phyloP scores from a whole-genome alignment of 192 early-diverging fungal species.

The Coemansia guatemalensis region DNA sequence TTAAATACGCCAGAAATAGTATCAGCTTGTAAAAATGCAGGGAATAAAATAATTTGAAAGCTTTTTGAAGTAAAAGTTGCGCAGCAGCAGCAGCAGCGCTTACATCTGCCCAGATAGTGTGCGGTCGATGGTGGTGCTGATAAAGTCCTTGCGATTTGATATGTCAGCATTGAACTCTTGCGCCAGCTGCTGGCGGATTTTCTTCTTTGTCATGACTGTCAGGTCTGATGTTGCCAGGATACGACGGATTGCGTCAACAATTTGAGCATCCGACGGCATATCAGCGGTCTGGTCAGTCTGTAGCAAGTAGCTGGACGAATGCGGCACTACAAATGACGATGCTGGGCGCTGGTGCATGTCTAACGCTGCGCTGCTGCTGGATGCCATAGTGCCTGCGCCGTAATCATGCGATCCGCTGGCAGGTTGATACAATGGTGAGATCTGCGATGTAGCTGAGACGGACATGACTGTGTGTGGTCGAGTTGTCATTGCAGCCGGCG shows the following conservation, averaged over 20 bases:
- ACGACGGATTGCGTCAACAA: slow-evolving; percentile 62
- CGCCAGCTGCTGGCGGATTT: slow-evolving; percentile 72
- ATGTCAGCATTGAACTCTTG: slow-evolving; percentile 68
- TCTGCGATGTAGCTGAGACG: background rate
- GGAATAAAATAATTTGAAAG: background rate
- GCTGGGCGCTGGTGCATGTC: slow-evolving; percentile 14
- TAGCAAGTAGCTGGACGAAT: background rate
- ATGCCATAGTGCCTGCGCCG: background rate
- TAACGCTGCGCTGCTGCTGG: background rate
- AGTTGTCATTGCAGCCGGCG: slow-evolving; percentile 4
- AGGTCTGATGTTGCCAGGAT: slow-evolving; percentile 71
- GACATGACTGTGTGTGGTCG: slow-evolving; percentile 21
- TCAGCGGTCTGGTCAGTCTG: slow-evolving; percentile 10
- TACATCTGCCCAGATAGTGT: slow-evolving; percentile 30
- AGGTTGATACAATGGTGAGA: slow-evolving; percentile 5
- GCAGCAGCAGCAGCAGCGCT: background rate
- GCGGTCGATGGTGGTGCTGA: slow-evolving; percentile 61
- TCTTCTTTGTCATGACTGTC: slow-evolving; percentile 75
- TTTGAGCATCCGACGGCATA: slow-evolving; percentile 66
- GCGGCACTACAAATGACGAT: background rate
- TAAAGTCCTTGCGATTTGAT: slow-evolving; percentile 63
- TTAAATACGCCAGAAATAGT: no score
- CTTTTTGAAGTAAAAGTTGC: background rate
- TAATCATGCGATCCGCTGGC: slow-evolving; percentile 11
- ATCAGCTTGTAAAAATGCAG: slow-evolving; percentile 1